Percentiles rank a stretch among this genome's conserved stretches.
Evolutionary conservation across 108 stramenopile genomes (phyloP).

Genomic region (Skeletonema menzelii): DNA sequence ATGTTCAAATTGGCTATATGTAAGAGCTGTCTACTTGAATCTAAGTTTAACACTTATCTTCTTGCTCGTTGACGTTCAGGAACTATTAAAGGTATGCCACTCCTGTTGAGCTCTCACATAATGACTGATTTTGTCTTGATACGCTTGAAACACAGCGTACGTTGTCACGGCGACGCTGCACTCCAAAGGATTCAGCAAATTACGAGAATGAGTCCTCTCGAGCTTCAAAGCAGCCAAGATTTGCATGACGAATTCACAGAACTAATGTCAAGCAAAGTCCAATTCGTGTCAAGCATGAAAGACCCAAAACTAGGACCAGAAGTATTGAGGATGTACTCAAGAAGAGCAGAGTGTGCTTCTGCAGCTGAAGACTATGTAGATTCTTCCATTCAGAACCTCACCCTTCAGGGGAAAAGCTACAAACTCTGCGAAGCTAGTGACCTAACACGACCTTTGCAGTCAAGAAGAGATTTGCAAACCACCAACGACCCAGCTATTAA

Average conservation of each 20-base stretch:
- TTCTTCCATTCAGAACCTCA: too few species aligned
- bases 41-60: too few species aligned
- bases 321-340: slow-evolving; percentile 8
- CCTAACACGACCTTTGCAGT: background rate
- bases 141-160: slow-evolving; percentile 4
- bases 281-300: slow-evolving; percentile 2
- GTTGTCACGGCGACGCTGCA: slow-evolving; percentile 6
- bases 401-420: background rate
- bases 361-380: background rate
- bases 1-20: too few species aligned
- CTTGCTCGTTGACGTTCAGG: too few species aligned
- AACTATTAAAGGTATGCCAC: slow-evolving; percentile 14
- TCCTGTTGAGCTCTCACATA: slow-evolving; percentile 9
- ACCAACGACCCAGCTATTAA: background rate
- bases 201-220: slow-evolving; percentile 9
- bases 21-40: too few species aligned
- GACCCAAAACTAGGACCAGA: background rate
- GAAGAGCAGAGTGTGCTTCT: background rate
- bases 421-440: background rate
- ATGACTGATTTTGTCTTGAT: slow-evolving; percentile 17
- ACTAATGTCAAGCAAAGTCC: background rate
- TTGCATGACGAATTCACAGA: background rate
- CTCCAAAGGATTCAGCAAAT: slow-evolving; percentile 16
- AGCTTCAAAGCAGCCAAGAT: background rate
- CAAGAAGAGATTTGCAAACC: background rate